phyloP scores from a whole-genome alignment of 306 rosid genomes.

The Vigna trinervia region DNA sequence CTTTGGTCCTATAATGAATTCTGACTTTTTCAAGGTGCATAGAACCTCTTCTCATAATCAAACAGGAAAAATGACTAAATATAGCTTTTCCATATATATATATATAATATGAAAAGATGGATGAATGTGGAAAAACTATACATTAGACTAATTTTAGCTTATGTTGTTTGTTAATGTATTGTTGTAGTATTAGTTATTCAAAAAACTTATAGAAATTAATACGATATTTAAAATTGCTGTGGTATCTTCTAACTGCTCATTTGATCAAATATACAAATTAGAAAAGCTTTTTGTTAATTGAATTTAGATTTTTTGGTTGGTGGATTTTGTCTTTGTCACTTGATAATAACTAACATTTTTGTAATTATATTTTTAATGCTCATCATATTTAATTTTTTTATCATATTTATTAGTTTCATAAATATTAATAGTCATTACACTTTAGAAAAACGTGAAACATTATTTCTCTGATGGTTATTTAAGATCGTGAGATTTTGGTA shows the following conservation, averaged over 20 bases:
- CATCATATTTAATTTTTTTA: too few relatives aligned
- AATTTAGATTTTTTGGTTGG: background rate
- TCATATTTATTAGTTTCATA: background rate
- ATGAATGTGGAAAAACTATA: background rate
- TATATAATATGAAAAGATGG: background rate
- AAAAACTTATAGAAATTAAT: slow-evolving; percentile 5
- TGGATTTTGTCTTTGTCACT: background rate
- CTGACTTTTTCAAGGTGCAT: slow-evolving; percentile 32
- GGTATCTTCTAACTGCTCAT: too few relatives aligned
- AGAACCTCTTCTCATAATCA: background rate
- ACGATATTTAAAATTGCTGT: background rate
- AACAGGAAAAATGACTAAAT: slow-evolving; percentile 34
- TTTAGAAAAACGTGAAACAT: too few relatives aligned
- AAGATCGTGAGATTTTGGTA: background rate
- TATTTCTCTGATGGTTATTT: too few relatives aligned
- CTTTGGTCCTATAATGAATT: slow-evolving; percentile 5
- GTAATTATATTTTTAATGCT: too few relatives aligned
- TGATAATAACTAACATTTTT: background rate
- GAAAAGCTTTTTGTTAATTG: background rate
- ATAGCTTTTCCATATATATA: slow-evolving; percentile 14
- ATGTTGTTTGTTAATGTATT: slow-evolving; percentile 6
- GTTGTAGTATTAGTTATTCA: background rate
- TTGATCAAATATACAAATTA: background rate
- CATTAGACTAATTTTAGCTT: background rate
- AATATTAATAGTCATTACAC: background rate